Evolutionary conservation across 2,329 filamentous ascomycete genomes (phyloP).

Genomic region (Clonostachys byssicola): DNA sequence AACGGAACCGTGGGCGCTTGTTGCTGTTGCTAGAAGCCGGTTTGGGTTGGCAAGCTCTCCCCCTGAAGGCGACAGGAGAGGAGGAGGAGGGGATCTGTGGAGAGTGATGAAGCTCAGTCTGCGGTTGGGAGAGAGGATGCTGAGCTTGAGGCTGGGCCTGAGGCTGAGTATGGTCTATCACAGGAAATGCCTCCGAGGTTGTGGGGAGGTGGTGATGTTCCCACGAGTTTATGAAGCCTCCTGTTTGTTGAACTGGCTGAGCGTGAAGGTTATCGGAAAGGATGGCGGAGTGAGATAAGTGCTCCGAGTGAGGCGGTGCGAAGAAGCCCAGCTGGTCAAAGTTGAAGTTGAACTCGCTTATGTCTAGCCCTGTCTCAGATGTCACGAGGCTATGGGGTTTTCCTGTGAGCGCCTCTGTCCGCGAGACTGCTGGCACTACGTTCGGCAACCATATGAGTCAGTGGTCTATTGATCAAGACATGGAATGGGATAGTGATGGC

Average conservation of each 20-base stretch:
- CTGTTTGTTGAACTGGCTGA: neutral
- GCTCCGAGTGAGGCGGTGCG: slow-evolving; percentile 10
- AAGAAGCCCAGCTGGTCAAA: slow-evolving; percentile 26
- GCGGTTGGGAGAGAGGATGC: too few relatives aligned
- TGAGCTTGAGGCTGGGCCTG: neutral
- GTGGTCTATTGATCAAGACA: slow-evolving; percentile 8
- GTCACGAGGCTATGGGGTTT: slow-evolving; percentile 18
- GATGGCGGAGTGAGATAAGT: slow-evolving; percentile 20
- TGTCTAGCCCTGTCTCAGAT: slow-evolving; percentile 18
- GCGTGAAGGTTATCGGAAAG: slow-evolving; percentile 9
- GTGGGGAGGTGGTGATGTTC: slow-evolving; percentile 6
- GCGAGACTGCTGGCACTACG: slow-evolving; percentile 17
- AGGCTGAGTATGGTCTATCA: neutral
- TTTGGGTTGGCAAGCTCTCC: too few relatives aligned
- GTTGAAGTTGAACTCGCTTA: slow-evolving; percentile 26
- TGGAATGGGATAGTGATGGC: slow-evolving; percentile 4
- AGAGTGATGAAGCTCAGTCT: too few relatives aligned
- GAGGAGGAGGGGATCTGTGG: too few relatives aligned
- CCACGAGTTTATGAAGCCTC: slow-evolving; percentile 15
- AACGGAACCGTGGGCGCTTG: neutral
- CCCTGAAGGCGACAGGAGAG: too few relatives aligned
- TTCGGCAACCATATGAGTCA: slow-evolving; percentile 17
- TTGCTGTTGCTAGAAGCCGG: neutral
- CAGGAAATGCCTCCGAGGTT: slow-evolving; percentile 3
- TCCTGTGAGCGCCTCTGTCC: slow-evolving; percentile 12